Evolutionary conservation across 139 green algal genomes (phyloP).

Genomic region (Dunaliella sp.): DNA sequence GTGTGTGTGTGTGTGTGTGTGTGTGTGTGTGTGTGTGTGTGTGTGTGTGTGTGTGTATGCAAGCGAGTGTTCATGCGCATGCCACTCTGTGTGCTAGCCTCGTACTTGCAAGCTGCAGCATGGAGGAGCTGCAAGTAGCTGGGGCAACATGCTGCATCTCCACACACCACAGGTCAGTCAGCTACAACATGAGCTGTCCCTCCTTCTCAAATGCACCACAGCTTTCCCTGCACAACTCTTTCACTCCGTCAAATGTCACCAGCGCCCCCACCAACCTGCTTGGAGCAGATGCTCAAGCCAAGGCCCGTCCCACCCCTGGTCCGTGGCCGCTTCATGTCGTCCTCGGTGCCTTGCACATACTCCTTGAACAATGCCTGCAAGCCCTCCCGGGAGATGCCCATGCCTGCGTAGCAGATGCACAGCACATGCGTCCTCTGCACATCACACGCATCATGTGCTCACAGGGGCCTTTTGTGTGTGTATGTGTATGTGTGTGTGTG

Average conservation of each 20-base stretch:
- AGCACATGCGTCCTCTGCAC: no score
- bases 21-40: not conserved
- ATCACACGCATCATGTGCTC: no score
- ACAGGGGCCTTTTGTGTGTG: no score
- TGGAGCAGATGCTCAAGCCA: conserved; percentile 70
- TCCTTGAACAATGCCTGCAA: conserved; percentile 71
- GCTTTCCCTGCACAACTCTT: not conserved
- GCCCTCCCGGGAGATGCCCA: conserved; percentile 54
- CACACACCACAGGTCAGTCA: no score
- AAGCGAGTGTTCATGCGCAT: not conserved
- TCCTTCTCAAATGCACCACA: not conserved
- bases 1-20: not conserved
- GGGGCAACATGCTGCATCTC: no score
- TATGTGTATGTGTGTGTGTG: not conserved
- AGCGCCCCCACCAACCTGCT: conserved; percentile 59
- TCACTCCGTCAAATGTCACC: no score
- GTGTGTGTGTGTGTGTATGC: not conserved
- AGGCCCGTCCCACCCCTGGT: conserved; percentile 63
- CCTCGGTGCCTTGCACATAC: conserved; percentile 75
- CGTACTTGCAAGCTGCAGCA: not conserved
- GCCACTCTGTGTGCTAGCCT: no score
- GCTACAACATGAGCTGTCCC: not conserved
- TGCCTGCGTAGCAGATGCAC: no score
- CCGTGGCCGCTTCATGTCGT: conserved; percentile 68
- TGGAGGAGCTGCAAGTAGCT: no score